These are phyloP conservation scores for Diaporthe vaccinii DNA, from an alignment of 2,329 filamentous ascomycete species.

Conservation along the genomic window DNA sequence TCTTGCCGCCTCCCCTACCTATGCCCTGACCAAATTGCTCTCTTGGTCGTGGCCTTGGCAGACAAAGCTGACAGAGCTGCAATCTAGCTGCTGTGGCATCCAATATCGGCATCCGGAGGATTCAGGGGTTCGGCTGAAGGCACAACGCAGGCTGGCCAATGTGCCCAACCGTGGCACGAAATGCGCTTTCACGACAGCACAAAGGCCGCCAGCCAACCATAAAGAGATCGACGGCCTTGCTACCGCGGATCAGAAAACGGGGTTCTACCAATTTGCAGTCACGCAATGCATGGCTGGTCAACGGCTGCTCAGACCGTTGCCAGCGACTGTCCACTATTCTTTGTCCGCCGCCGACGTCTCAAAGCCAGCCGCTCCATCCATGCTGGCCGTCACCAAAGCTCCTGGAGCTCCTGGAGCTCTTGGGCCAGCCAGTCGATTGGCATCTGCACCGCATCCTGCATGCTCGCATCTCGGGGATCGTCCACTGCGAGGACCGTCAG, in stretches of 20 bases:
- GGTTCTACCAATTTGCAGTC: slow-evolving; percentile 1
- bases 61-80: slow-evolving; percentile 23
- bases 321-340: not conserved
- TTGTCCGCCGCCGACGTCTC: not conserved
- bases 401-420: not conserved
- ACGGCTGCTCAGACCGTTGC: slow-evolving; percentile 4
- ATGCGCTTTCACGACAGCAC: slow-evolving; percentile 2
- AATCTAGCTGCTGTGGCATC: slow-evolving; percentile 23
- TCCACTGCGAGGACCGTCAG: slow-evolving; percentile 4
- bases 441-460: slow-evolving; percentile 16
- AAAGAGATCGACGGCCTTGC: slow-evolving; percentile 2
- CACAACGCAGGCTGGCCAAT: slow-evolving; percentile 3
- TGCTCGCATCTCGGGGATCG: slow-evolving; percentile 23
- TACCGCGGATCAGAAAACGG: not conserved
- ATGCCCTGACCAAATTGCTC: not conserved
- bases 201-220: slow-evolving; percentile 2
- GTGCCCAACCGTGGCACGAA: not conserved
- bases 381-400: not conserved
- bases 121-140: slow-evolving; percentile 25
- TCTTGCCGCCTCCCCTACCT: not conserved
- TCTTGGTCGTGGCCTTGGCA: slow-evolving; percentile 24
- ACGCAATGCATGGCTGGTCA: slow-evolving; percentile 23
- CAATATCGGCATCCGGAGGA: slow-evolving; percentile 16
- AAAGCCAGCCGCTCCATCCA: slow-evolving; percentile 1
- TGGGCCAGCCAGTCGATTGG: not conserved